Base-by-base conservation (phyloP, 257 asterid genomes). In the Handroanthus guayacan region DNA sequence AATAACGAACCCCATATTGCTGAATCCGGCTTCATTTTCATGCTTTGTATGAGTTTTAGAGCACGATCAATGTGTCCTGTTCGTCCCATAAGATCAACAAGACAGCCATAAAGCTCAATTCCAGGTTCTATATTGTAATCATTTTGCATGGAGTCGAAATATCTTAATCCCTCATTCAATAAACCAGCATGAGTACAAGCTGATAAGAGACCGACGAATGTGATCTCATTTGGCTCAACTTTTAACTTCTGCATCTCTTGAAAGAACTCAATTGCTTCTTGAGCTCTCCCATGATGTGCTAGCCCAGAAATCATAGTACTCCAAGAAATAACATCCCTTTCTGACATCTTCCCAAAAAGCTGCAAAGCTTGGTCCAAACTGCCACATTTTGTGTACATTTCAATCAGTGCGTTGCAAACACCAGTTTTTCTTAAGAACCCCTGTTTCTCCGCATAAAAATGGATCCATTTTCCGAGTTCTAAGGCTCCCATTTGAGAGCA, bases 381-480 rank as follows among this genome's bases (percentile, higher is more conserved):
- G 11, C 97, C 97, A 71, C 97, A 92, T 82, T 88, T 94, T 0
- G 91, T 83, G 82, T 92, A 94, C 98, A 94, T 90, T 63, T 92
- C 97, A 34, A 90, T 88, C 83, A 94, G 34, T 3, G 97, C 96
- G 58, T 94, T 92, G 84, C 95, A 87, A 0, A 90, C 80, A 14
- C 79, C 9, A 3, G 79, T 87, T 79, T 77, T 89, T 10, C 74
- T 78, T 87, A 92, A 77, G 58, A 83, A 76, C n/a, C 90, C 92
- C 0, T 81, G 80, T 62, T 77, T 84, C 16, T 78, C 88, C 2
- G 96, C 91, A 3, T 87, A 89, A 48, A 84, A 86, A 71, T 92
- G 97, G 83, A 90, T 80, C 97, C 94, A 91, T 54, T 82, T 87
- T 12, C 98, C 97, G 16, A 88, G 84, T 75, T 92, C 96, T 16